A percentile compares a stretch with the other conserved stretches of the same genome.
phyloP scores from a whole-genome alignment of 345 rosid genomes.

The Rhodamnia argentea region DNA sequence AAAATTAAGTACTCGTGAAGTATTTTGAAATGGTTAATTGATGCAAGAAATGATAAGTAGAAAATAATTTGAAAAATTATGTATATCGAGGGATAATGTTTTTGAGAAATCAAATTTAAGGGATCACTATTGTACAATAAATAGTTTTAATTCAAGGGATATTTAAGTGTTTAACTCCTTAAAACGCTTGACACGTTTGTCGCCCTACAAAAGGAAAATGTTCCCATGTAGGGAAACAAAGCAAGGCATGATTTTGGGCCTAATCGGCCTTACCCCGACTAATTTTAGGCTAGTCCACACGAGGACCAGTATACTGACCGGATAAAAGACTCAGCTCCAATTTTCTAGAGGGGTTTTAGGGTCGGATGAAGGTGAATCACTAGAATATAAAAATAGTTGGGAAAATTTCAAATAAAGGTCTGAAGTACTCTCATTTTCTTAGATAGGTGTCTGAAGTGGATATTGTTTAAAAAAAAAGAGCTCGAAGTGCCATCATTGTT shows the following conservation, averaged over 20 bases:
- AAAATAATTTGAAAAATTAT: background rate
- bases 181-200: background rate
- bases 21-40: background rate
- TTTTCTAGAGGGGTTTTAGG: too few species aligned
- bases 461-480: too few species aligned
- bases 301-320: background rate
- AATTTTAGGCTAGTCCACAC: background rate
- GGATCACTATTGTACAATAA: background rate
- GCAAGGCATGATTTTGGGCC: background rate
- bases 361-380: too few species aligned
- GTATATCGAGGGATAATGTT: background rate
- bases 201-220: background rate
- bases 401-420: too few species aligned
- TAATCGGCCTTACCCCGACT: background rate
- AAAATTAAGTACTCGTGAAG: too few species aligned
- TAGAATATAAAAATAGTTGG: too few species aligned
- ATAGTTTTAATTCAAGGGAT: background rate
- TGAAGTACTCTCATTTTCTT: too few species aligned
- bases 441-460: too few species aligned
- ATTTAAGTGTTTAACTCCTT: background rate
- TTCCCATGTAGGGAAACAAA: background rate
- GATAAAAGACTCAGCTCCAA: too few species aligned
- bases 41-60: background rate
- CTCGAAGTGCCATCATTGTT: too few species aligned
- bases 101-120: background rate